phyloP scores from a whole-genome alignment of 441 rosid genomes.

The Melastoma candidum region DNA sequence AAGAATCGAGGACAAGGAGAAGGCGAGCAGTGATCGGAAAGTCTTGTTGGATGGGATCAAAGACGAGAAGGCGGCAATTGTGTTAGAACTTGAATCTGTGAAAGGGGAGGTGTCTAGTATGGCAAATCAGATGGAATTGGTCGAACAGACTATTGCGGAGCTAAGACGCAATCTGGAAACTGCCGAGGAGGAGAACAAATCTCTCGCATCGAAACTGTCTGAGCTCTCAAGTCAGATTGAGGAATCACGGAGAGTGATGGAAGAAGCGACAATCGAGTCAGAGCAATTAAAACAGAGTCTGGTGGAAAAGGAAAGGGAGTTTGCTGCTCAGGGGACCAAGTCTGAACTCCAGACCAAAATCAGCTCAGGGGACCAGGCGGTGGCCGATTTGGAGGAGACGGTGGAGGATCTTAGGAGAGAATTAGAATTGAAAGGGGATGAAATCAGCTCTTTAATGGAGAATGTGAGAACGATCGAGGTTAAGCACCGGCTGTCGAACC shows the following conservation, averaged over 20 bases:
- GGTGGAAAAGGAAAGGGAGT: conserved; percentile 44
- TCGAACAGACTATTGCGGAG: conserved; percentile 42
- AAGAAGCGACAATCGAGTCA: conserved; percentile 33
- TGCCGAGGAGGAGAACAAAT: conserved; percentile 43
- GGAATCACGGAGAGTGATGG: conserved; percentile 30
- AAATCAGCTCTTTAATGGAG: conserved; percentile 38
- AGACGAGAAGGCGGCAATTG: conserved; percentile 30
- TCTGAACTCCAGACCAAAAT: conserved; percentile 37
- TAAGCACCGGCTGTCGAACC: conserved; percentile 82
- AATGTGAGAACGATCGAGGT: conserved; percentile 60
- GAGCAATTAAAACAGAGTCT: conserved; percentile 38
- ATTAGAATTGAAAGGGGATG: conserved; percentile 72
- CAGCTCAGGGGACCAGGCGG: conserved; percentile 28
- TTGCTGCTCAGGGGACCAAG: conserved; percentile 41
- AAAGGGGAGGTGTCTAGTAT: conserved; percentile 32
- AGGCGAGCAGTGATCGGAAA: conserved; percentile 41
- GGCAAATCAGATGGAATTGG: conserved; percentile 43
- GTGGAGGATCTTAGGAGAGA: conserved; percentile 60
- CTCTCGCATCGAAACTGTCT: conserved; percentile 35
- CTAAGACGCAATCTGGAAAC: conserved; percentile 32
- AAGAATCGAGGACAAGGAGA: conserved; percentile 54
- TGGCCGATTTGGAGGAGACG: conserved; percentile 43
- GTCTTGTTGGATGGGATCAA: conserved; percentile 34
- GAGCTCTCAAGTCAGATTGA: conserved; percentile 43
- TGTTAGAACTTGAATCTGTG: conserved; percentile 29